phyloP scores from a whole-genome alignment of 352 stramenopile genomes.

The Globisporangium polare region DNA sequence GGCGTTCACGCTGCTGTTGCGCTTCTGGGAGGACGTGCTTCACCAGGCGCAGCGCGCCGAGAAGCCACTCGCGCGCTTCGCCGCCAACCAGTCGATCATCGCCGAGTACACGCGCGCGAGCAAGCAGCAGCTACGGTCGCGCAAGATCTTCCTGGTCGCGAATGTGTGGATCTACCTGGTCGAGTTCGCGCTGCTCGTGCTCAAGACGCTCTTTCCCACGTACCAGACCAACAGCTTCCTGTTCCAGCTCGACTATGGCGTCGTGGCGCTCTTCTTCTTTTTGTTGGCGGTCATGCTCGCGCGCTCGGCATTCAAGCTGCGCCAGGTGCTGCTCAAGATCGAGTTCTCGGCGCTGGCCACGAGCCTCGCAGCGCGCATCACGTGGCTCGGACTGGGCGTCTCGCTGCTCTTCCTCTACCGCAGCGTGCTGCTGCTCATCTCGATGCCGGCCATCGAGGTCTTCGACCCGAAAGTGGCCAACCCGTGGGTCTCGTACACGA shows the following conservation, averaged over 20 bases:
- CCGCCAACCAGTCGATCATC: slow-evolving; percentile 71
- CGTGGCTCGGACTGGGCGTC: slow-evolving; percentile 49
- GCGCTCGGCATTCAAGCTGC: slow-evolving; percentile 43
- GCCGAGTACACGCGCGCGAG: slow-evolving; percentile 59
- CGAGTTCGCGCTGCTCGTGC: slow-evolving; percentile 60
- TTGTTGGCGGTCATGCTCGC: slow-evolving; percentile 65
- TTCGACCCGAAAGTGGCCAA: slow-evolving; percentile 71
- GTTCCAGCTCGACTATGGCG: slow-evolving; percentile 68
- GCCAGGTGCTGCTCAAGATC: slow-evolving; percentile 60
- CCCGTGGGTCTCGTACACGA: slow-evolving; percentile 73
- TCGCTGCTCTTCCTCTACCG: slow-evolving; percentile 59
- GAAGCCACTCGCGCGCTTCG: slow-evolving; percentile 53
- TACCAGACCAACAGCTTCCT: slow-evolving; percentile 42
- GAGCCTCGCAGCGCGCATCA: slow-evolving; percentile 48
- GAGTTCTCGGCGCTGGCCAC: slow-evolving; percentile 66
- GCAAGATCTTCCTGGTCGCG: slow-evolving; percentile 71
- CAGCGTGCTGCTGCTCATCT: slow-evolving; percentile 58
- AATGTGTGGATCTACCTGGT: slow-evolving; percentile 84
- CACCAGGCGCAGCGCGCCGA: slow-evolving; percentile 45
- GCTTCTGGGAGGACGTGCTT: slow-evolving; percentile 80
- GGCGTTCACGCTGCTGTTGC: slow-evolving; percentile 73
- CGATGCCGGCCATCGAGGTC: slow-evolving; percentile 61
- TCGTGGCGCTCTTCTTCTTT: slow-evolving; percentile 76
- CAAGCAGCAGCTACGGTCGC: slow-evolving; percentile 39
- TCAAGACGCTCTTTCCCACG: slow-evolving; percentile 65